Base-by-base conservation (phyloP, 176 grass and related monocot genomes). In the Oryza glumipatula region DNA sequence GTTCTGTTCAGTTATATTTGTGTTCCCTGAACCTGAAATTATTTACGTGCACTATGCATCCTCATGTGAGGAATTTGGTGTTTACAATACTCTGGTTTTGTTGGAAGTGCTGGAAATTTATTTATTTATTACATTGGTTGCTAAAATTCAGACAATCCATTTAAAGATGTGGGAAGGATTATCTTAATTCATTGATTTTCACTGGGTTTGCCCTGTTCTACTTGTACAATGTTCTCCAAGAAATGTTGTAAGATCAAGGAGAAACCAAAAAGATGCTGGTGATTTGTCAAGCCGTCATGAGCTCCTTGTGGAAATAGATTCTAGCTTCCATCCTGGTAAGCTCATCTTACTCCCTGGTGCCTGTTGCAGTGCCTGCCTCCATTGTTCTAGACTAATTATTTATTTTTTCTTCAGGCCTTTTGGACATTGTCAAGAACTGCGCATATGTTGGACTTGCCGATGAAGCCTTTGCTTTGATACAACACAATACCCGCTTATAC, bases 381-480 rank as follows among this genome's bases (percentile, higher is more conserved):
- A 63, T 83, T 80, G 30, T 60, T 84, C 45, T 80, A 60, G 30
- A 41, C 76, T 80, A 63, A 87, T 77, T 12, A 58, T 78, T 85
- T 91, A 10, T 79, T 85, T 74, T 88, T 76, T 68, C 80, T 88
- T 13, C 77, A 98, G 93, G 89, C 61, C 91, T 95, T 51, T 84
- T 98, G 78, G 85, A 98, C 58, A 80, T 98, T 85, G 83, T 95
- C 43, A 98, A 95, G 89, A 89, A 94, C 70, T 98, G 93, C 82
- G 93, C 92, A 74, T 98, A 95, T 92, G 87, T 98, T 90, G 93
- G 95, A 64, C 77, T 98, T 86, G 87, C 89, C 43, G 91, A 95
- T 85, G 95, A 98, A 82, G 82, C 88, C 74, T 93, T 95, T 64
- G 93, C 95, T 24, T 87, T 95, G 82, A 84, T 98, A 75, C 93